A percentile compares a stretch with the other conserved stretches of the same genome.
phyloP scores from a whole-genome alignment of 495 filamentous ascomycete genomes.

The Usnea hakonensis region DNA sequence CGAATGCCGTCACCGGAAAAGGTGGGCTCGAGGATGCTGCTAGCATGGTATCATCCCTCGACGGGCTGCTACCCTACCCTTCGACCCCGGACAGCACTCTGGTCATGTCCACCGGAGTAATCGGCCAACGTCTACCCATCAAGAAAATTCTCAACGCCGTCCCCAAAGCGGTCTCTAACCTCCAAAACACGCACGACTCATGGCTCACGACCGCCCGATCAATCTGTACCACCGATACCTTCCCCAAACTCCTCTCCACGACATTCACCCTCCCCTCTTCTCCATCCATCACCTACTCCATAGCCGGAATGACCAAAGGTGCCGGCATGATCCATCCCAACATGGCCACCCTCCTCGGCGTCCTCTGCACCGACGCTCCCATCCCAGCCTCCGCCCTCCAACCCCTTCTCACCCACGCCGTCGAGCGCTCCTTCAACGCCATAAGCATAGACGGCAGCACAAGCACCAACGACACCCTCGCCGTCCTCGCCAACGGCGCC shows the following conservation, averaged over 20 bases:
- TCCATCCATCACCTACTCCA: slow-evolving; percentile 62
- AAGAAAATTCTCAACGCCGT: slow-evolving; percentile 80
- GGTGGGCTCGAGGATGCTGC: slow-evolving; percentile 83
- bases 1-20: slow-evolving; percentile 95
- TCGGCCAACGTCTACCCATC: slow-evolving; percentile 89
- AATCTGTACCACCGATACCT: slow-evolving; percentile 98
- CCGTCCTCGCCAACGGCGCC: slow-evolving; percentile 88
- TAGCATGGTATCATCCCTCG: slow-evolving; percentile 66
- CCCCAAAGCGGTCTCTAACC: slow-evolving; percentile 59
- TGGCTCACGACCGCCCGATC: slow-evolving; percentile 79
- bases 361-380: slow-evolving; percentile 88
- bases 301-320: slow-evolving; percentile 96
- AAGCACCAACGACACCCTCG: slow-evolving; percentile 93
- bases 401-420: slow-evolving; percentile 62
- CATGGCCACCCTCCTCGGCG: slow-evolving; percentile 93
- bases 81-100: slow-evolving; percentile 50
- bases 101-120: slow-evolving; percentile 98
- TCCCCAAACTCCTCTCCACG: slow-evolving; percentile 87
- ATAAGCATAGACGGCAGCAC: slow-evolving; percentile 97
- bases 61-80: slow-evolving; percentile 46
- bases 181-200: slow-evolving; percentile 68
- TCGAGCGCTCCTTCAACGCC: slow-evolving; percentile 86
- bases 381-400: slow-evolving; percentile 62
- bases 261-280: slow-evolving; percentile 82
- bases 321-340: slow-evolving; percentile 99